Conservation (phyloP, 2,329 filamentous ascomycete genomes). For the Xylaria polymorpha region DNA sequence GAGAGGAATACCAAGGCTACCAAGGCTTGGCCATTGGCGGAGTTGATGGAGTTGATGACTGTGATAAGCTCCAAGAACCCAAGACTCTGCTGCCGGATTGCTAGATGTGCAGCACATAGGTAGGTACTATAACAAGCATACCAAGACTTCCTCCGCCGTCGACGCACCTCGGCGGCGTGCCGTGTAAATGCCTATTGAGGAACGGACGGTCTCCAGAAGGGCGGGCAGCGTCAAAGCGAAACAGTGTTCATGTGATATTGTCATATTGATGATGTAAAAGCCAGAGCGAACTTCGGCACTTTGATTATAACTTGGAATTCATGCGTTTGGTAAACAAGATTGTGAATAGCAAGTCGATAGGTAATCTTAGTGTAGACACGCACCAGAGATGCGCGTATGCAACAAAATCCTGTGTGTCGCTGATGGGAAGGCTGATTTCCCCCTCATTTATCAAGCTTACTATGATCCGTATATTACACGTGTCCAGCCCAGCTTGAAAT, state of each 20-base stretch:
- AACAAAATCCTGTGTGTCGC: not conserved
- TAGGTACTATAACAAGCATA: slow-evolving; percentile 33
- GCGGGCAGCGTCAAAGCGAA: not conserved
- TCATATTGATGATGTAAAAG: not conserved
- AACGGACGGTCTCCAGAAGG: slow-evolving; percentile 17
- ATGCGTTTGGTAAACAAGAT: not conserved
- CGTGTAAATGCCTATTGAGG: slow-evolving; percentile 20
- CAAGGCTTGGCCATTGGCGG: slow-evolving; percentile 49
- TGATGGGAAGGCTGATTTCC: not conserved
- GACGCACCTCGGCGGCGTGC: slow-evolving; percentile 13
- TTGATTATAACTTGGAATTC: not conserved
- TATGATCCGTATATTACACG: slow-evolving; percentile 15
- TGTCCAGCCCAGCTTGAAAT: not conserved
- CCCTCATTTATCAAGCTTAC: slow-evolving; percentile 28
- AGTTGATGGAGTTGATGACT: slow-evolving; percentile 42
- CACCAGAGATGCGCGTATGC: not conserved
- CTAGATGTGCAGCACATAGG: slow-evolving; percentile 1
- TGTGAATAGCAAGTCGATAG: not conserved
- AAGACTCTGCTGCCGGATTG: slow-evolving; percentile 26
- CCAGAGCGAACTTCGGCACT: not conserved
- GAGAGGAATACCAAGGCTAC: slow-evolving; percentile 50
- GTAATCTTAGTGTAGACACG: too few relatives aligned
- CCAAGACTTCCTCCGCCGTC: slow-evolving; percentile 45
- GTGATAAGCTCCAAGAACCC: slow-evolving; percentile 33
- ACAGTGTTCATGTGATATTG: not conserved